Conservation (phyloP, 2,329 filamentous ascomycete genomes). For the Microsporum audouinii region DNA sequence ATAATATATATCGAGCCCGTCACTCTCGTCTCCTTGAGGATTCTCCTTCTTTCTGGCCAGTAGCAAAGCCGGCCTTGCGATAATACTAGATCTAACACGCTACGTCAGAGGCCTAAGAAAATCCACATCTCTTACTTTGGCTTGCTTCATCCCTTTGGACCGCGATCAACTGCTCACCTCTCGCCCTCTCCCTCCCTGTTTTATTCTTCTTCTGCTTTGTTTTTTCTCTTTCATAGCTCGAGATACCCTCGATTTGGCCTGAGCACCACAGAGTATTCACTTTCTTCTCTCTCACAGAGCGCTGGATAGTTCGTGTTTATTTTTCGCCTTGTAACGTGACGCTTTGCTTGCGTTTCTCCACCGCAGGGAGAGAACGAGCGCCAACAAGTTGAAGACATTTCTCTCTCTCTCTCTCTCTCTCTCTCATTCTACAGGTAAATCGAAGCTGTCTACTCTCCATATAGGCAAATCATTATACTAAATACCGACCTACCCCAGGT, state of each 20-base stretch:
- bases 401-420: not conserved
- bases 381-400: not conserved
- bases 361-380: not conserved
- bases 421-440: not conserved
- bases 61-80: not conserved
- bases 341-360: not conserved
- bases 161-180: not conserved
- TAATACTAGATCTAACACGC: not conserved
- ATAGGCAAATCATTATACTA: not conserved
- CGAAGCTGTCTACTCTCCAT: not conserved
- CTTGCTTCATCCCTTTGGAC: not conserved
- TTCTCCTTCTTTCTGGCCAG: not conserved
- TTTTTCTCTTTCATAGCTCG: not conserved
- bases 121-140: not conserved
- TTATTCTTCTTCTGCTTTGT: not conserved
- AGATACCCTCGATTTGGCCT: not conserved
- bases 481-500: not conserved
- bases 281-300: not conserved
- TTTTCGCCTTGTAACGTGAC: not conserved
- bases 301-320: not conserved
- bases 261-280: not conserved
- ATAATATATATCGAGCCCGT: not conserved
- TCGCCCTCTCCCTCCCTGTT: not conserved
- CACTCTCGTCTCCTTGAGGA: no score
- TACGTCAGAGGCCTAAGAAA: slow-evolving; percentile 4